phyloP scores from a whole-genome alignment of 129 eudicot genomes.

The Rutidosis leptorrhynchoides region DNA sequence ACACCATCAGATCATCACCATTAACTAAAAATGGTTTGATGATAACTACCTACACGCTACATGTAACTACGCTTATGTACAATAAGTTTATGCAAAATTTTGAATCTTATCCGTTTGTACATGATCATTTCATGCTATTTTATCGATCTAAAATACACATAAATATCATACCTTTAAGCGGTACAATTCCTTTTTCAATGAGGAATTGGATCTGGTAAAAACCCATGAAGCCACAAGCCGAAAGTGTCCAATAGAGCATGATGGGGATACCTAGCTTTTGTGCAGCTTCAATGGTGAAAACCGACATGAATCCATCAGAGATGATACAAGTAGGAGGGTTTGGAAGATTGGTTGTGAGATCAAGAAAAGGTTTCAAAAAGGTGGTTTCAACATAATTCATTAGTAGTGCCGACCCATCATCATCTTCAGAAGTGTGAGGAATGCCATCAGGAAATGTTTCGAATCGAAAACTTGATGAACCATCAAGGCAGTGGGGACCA shows the following conservation, averaged over 20 bases:
- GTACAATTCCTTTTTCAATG: conserved; percentile 18
- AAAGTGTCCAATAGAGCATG: conserved; percentile 2
- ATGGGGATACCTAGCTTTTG: conserved; percentile 11
- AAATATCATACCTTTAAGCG: conserved; percentile 21
- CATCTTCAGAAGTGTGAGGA: conserved; percentile 10
- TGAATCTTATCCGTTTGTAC: too few relatives aligned
- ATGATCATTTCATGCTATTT: too few relatives aligned
- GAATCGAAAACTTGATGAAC: conserved; percentile 21
- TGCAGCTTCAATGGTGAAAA: conserved; percentile 10
- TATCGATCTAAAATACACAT: background rate
- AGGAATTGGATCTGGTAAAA: conserved; percentile 6
- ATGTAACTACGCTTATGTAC: too few relatives aligned
- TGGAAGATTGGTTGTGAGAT: conserved; percentile 9
- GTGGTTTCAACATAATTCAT: background rate
- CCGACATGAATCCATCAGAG: conserved; percentile 25
- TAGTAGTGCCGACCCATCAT: background rate
- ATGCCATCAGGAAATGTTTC: conserved; percentile 28
- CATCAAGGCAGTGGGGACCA: conserved; percentile 14
- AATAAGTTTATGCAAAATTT: too few relatives aligned
- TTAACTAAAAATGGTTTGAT: too few relatives aligned
- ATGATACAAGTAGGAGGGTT: conserved; percentile 17
- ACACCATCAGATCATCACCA: too few relatives aligned
- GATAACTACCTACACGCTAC: too few relatives aligned
- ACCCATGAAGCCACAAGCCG: conserved; percentile 13
- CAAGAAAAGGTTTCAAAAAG: conserved; percentile 16